Percentiles rank a stretch among this genome's conserved stretches.
These are phyloP conservation scores for Halophytophthora batemanensis DNA, from an alignment of 352 stramenopile genomes.

Conservation along the genomic window DNA sequence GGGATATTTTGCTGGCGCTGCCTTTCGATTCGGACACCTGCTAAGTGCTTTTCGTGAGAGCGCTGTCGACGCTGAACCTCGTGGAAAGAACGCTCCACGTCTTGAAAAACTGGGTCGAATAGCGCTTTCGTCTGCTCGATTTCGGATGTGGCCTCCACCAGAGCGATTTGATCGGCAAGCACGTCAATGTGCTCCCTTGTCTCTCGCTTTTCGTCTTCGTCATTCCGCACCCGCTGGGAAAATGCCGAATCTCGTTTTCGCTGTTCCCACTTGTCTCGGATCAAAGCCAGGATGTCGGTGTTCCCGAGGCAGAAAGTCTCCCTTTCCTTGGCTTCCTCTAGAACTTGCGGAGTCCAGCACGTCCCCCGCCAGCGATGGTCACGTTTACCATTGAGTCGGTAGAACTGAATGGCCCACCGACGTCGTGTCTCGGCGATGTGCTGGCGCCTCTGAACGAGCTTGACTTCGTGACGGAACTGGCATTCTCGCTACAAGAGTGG, in stretches of 20 bases:
- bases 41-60: constrained; percentile 14
- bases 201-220: constrained; percentile 20
- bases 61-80: constrained; percentile 35
- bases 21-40: constrained; percentile 6
- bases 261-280: constrained; percentile 49
- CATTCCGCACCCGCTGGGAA: constrained; percentile 7
- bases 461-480: constrained; percentile 37
- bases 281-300: constrained; percentile 43
- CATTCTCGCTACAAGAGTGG: constrained; percentile 72
- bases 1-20: not conserved
- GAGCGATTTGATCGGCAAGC: constrained; percentile 43
- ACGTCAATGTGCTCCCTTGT: constrained; percentile 30
- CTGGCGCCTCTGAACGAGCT: constrained; percentile 26
- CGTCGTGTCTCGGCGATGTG: constrained; percentile 49
- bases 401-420: constrained; percentile 48
- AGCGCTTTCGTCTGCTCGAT: constrained; percentile 60
- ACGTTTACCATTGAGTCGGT: constrained; percentile 51
- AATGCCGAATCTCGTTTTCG: constrained; percentile 14
- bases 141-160: constrained; percentile 42
- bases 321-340: constrained; percentile 45
- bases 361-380: constrained; percentile 54
- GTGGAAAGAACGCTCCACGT: constrained; percentile 47
- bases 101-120: constrained; percentile 60
- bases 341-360: constrained; percentile 40
- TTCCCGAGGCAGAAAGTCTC: constrained; percentile 51